These are phyloP conservation scores for Immersiporthe knoxdaviesiana DNA, from an alignment of 2,329 filamentous ascomycete genomes.

Conservation along the genomic window DNA sequence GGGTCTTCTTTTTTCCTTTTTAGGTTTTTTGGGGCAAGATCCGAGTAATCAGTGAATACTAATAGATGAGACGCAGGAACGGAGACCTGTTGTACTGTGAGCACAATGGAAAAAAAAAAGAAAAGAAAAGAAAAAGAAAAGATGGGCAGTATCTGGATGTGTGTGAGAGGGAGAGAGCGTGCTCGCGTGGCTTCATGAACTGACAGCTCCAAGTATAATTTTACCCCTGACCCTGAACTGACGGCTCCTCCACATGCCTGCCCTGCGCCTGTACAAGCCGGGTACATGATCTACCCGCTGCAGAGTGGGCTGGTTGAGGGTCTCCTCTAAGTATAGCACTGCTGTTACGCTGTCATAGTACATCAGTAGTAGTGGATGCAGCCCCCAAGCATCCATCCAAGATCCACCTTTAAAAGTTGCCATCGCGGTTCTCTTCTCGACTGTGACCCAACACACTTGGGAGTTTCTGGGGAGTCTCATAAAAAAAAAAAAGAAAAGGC, in stretches of 20 bases:
- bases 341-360: background rate
- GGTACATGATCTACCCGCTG: background rate
- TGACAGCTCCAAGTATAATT: slow-evolving; percentile 5
- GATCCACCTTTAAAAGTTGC: slow-evolving; percentile 14
- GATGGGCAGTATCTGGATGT: background rate
- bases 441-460: background rate
- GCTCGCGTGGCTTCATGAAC: background rate
- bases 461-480: background rate
- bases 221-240: slow-evolving; percentile 12
- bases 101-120: background rate
- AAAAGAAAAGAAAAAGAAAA: background rate
- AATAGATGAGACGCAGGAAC: background rate
- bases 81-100: background rate
- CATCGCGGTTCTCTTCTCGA: slow-evolving; percentile 17
- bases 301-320: no score
- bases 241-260: slow-evolving; percentile 1
- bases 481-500: background rate
- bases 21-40: background rate
- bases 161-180: background rate
- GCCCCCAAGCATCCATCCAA: background rate
- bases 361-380: background rate
- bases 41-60: background rate
- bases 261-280: background rate
- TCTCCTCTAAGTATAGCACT: background rate
- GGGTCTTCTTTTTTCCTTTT: background rate